Conservation (phyloP, 768 basidiomycete genomes). For the Termitomyces titanicus region DNA sequence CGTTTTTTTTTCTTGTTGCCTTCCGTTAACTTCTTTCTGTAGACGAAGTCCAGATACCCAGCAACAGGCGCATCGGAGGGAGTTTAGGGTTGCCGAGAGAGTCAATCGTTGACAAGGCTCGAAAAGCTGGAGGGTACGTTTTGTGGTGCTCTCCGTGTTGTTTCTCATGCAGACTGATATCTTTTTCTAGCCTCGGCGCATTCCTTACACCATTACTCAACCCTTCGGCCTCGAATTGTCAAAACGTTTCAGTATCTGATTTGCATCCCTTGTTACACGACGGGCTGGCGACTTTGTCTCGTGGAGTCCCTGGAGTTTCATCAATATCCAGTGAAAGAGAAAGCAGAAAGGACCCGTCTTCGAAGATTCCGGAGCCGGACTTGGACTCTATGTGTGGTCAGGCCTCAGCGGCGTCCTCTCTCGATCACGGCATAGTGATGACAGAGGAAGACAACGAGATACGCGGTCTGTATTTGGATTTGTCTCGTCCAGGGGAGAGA, state of each 20-base stretch:
- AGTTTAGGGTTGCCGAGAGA: constrained; percentile 12
- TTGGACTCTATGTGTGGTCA: constrained; percentile 12
- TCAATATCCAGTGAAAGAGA: neutral
- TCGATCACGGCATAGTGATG: neutral
- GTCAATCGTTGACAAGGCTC: constrained; percentile 10
- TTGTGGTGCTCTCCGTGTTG: neutral
- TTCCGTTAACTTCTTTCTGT: neutral
- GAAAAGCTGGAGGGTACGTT: constrained; percentile 11
- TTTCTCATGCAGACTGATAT: neutral
- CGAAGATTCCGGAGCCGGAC: constrained; percentile 26
- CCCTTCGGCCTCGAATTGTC: neutral
- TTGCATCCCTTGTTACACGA: constrained; percentile 4
- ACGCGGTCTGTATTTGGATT: constrained; percentile 2
- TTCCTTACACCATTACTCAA: constrained; percentile 34
- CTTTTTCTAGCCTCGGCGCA: constrained; percentile 27
- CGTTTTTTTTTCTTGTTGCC: neutral
- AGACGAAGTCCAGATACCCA: constrained; percentile 56
- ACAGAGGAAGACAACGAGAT: constrained; percentile 5
- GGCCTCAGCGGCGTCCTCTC: constrained; percentile 1
- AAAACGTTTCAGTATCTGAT: constrained; percentile 23
- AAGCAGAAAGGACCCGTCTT: neutral
- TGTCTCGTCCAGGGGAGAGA: neutral
- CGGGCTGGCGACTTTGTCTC: neutral
- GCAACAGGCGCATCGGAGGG: constrained; percentile 45
- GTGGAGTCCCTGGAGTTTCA: neutral